A percentile compares a stretch with the other conserved stretches of the same genome.
phyloP scores from a whole-genome alignment of 139 green algal genomes.

The Ettlia oleoabundans region DNA sequence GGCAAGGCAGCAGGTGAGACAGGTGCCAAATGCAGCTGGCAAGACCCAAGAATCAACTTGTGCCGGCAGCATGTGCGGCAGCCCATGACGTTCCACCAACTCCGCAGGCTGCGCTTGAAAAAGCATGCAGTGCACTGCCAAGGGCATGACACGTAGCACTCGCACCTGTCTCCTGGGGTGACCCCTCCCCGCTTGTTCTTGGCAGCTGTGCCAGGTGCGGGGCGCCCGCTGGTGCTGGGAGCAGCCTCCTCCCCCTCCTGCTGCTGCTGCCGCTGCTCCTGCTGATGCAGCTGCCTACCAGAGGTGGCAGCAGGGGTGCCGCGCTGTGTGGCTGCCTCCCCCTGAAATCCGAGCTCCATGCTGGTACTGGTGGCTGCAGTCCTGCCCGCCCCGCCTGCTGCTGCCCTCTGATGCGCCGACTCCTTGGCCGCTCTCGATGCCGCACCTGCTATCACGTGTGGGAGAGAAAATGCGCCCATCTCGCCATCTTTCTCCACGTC shows the following conservation, averaged over 20 bases:
- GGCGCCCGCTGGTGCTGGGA: conserved; percentile 29
- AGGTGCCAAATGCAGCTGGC: no score
- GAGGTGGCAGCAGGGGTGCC: not conserved
- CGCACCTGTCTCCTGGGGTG: conserved; percentile 28
- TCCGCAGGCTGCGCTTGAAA: no score
- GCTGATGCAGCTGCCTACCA: not conserved
- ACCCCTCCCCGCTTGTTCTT: conserved; percentile 27
- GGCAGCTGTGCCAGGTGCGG: not conserved
- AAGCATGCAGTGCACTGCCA: not conserved
- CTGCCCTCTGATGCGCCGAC: conserved; percentile 10
- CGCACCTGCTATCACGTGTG: conserved; percentile 59
- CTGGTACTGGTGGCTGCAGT: not conserved
- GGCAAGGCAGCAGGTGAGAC: no score
- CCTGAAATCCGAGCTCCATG: conserved; percentile 17
- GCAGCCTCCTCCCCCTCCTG: conserved; percentile 13
- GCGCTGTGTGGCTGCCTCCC: conserved; percentile 2
- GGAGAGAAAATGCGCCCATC: conserved; percentile 53
- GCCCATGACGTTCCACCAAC: no score
- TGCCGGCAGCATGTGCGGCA: no score
- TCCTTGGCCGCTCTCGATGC: conserved; percentile 50
- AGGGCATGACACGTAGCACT: no score
- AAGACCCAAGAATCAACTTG: no score
- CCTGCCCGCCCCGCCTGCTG: conserved; percentile 21
- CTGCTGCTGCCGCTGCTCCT: conserved; percentile 31
- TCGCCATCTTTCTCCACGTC: not conserved